phyloP scores from a whole-genome alignment of 805 yeast genomes.

The Candida dajiaensis region DNA sequence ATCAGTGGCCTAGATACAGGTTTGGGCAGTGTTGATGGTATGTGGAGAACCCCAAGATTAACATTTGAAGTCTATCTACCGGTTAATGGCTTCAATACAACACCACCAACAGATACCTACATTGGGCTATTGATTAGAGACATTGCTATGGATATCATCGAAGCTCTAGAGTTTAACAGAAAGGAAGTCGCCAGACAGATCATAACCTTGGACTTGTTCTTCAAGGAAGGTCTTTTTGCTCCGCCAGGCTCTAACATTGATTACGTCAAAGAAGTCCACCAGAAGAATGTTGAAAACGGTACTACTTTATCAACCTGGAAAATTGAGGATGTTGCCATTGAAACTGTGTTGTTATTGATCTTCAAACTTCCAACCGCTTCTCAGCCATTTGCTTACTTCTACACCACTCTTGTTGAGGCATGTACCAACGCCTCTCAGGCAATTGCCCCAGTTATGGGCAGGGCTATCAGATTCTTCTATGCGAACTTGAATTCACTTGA shows the following conservation, averaged over 20 bases:
- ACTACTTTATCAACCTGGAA: slow-evolving; percentile 65
- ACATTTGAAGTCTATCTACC: slow-evolving; percentile 56
- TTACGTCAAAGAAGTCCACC: slow-evolving; percentile 42
- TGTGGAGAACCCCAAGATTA: slow-evolving; percentile 63
- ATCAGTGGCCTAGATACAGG: slow-evolving; percentile 29
- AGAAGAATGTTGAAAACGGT: slow-evolving; percentile 31
- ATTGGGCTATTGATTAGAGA: slow-evolving; percentile 68
- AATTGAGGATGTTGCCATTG: slow-evolving; percentile 84
- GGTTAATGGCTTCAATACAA: slow-evolving; percentile 56
- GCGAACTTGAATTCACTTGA: slow-evolving; percentile 61
- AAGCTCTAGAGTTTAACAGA: slow-evolving; percentile 83
- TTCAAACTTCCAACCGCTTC: slow-evolving; percentile 67
- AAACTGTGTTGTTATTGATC: slow-evolving; percentile 70
- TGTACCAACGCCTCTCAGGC: slow-evolving; percentile 77
- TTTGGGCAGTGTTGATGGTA: slow-evolving; percentile 50
- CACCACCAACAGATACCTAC: slow-evolving; percentile 46
- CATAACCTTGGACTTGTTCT: slow-evolving; percentile 65
- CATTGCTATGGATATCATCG: slow-evolving; percentile 64
- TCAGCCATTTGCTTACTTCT: slow-evolving; percentile 71
- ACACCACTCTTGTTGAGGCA: slow-evolving; percentile 78
- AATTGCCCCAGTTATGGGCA: slow-evolving; percentile 91
- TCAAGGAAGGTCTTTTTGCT: slow-evolving; percentile 59
- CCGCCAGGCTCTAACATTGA: slow-evolving; percentile 76
- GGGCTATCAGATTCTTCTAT: slow-evolving; percentile 82
- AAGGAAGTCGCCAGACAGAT: slow-evolving; percentile 82